Evolutionary conservation across 495 filamentous ascomycete species (phyloP), one percentile per base, ranked within the genome.

Genomic region (Hyaloscypha variabilis): DNA sequence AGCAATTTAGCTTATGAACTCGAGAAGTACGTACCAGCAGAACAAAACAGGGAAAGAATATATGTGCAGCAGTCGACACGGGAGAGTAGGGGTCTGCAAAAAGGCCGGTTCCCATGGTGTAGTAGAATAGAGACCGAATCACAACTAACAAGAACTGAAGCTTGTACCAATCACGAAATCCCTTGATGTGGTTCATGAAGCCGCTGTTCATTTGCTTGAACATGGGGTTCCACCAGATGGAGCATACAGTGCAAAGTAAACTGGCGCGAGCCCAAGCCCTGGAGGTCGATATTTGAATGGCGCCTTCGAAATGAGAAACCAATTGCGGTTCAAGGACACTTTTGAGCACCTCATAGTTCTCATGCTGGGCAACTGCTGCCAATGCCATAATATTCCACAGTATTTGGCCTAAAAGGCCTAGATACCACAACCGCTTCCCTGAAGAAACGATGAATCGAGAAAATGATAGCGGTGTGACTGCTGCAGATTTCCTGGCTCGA

Each of bases 191-290:
- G 29, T 81, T 86, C 49, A 80, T 82, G 67, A 87, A 81, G 25
- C 88, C 86, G 60, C 83, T 81, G n/a, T 87, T 77, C 69, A 87
- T 86, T 66, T 89, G 76, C 65, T 82, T 81, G 70, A 92, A 80
- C 61, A 83, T 84, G 8, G 90, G 90, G 67, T 93, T 94, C 90
- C 91, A 96, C 86, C 89, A 93, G 14, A 88, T 73, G 2, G 88
- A 83, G 6, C 85, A 67, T 28, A 89, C 66, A 26, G 84, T 85
- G 2, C 83, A 74, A 24, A 82, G 64, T 28, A 89, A 76, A 19
- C 77, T 78, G 82, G 77, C 77, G 6, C n/a, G 21, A 29, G 52
- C 52, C 58, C 57, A 63, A 19, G 19, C 14, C 11, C 55, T 34
- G n/a, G 46, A 39, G 1, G 59, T 64, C 51, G 60, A 49, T 11